A percentile compares a stretch with the other conserved stretches of the same genome.
These are phyloP conservation scores for Bondarzewia mesenterica DNA, from an alignment of 1,284 basidiomycete species.

Conservation along the genomic window DNA sequence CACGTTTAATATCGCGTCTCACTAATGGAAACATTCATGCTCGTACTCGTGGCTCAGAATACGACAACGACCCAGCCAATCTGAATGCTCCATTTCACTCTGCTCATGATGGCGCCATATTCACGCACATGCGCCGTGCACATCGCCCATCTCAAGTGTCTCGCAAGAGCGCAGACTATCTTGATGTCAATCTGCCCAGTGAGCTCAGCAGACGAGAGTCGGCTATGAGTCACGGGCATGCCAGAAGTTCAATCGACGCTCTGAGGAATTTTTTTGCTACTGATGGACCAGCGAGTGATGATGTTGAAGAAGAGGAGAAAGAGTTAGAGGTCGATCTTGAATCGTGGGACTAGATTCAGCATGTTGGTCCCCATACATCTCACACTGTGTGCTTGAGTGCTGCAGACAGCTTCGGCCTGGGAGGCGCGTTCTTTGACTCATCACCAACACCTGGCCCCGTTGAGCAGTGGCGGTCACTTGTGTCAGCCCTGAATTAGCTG, in stretches of 20 bases:
- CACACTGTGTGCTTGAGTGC: constrained; percentile 61
- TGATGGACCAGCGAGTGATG: constrained; percentile 46
- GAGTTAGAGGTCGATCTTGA: constrained; percentile 68
- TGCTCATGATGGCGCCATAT: constrained; percentile 77
- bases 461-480: constrained; percentile 36
- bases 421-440: constrained; percentile 36
- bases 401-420: constrained; percentile 42
- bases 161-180: constrained; percentile 52
- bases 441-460: constrained; percentile 18
- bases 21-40: background rate
- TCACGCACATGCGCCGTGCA: constrained; percentile 58
- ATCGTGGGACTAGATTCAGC: constrained; percentile 66
- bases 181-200: constrained; percentile 58
- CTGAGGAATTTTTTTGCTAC: constrained; percentile 64
- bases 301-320: constrained; percentile 28
- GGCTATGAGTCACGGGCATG: constrained; percentile 23
- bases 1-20: constrained; percentile 1
- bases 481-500: constrained; percentile 45
- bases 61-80: constrained; percentile 71
- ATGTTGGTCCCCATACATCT: constrained; percentile 25
- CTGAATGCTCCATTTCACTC: constrained; percentile 50
- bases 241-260: constrained; percentile 45
- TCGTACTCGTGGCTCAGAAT: constrained; percentile 54
- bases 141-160: constrained; percentile 29
- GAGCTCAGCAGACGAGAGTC: constrained; percentile 46